Percentiles rank a stretch among this genome's conserved stretches.
These are phyloP conservation scores for Leccinum pachyderme DNA, from an alignment of 1,284 basidiomycete species.

Conservation along the genomic window DNA sequence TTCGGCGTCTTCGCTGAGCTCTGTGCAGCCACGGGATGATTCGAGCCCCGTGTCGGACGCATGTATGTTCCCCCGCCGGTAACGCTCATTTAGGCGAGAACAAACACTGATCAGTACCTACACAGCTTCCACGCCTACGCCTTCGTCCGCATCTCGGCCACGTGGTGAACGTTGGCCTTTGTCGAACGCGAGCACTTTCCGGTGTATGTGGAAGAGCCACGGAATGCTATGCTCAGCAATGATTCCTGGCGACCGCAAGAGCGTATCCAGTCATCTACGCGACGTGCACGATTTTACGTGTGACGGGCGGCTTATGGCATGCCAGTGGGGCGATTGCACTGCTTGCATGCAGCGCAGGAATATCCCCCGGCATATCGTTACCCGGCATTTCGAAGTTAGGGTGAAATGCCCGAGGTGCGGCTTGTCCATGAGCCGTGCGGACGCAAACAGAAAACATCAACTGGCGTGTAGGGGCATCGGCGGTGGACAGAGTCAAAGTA, in stretches of 20 bases:
- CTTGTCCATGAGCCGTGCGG: constrained; percentile 22
- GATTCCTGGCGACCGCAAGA: constrained; percentile 21
- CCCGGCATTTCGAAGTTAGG: constrained; percentile 28
- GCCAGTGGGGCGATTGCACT: constrained; percentile 22
- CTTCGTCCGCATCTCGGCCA: neutral
- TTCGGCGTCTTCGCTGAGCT: neutral
- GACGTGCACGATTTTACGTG: constrained; percentile 23
- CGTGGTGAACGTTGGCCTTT: constrained; percentile 13
- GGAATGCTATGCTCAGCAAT: constrained; percentile 15
- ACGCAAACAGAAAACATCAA: constrained; percentile 28
- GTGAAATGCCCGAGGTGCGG: constrained; percentile 17
- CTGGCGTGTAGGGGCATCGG: constrained; percentile 12
- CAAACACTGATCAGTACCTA: constrained; percentile 5
- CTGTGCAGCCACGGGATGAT: neutral
- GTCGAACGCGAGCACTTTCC: constrained; percentile 10
- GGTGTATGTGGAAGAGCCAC: constrained; percentile 20
- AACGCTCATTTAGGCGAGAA: neutral
- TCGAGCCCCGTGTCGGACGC: constrained; percentile 4
- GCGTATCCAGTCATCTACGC: constrained; percentile 23
- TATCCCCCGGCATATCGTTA: constrained; percentile 27
- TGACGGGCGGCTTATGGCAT: constrained; percentile 15
- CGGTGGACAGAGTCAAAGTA: neutral
- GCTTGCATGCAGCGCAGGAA: constrained; percentile 27
- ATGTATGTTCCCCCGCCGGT: constrained; percentile 14
- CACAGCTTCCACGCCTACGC: constrained; percentile 10